A percentile compares a stretch with the other conserved stretches of the same genome.
phyloP scores from a whole-genome alignment of 371 early-diverging fungal species.

The Mucor lusitanicus region DNA sequence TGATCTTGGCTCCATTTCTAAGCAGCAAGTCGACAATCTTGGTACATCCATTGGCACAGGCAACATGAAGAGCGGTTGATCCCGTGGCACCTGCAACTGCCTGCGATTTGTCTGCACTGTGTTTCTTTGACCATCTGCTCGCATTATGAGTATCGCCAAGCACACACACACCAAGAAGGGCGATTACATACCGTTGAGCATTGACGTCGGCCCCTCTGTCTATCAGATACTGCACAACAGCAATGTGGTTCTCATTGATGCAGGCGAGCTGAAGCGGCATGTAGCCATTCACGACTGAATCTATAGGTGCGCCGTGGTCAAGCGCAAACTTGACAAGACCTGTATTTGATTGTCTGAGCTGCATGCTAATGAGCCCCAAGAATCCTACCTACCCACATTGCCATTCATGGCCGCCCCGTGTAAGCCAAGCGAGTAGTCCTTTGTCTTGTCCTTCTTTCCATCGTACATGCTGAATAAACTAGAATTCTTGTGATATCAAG shows the following conservation, averaged over 20 bases:
- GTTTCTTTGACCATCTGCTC: constrained; percentile 38
- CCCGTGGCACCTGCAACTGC: constrained; percentile 50
- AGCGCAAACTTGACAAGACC: constrained; percentile 73
- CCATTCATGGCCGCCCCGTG: constrained; percentile 67
- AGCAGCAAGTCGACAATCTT: constrained; percentile 63
- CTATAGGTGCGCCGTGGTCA: constrained; percentile 71
- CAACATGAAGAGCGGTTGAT: constrained; percentile 76
- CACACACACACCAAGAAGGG: background rate
- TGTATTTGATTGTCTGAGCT: constrained; percentile 13
- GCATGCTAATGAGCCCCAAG: background rate
- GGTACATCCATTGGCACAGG: constrained; percentile 70
- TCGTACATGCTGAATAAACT: constrained; percentile 14
- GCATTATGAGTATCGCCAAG: background rate
- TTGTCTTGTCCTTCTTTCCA: constrained; percentile 35
- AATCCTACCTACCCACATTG: constrained; percentile 56
- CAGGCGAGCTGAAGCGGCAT: constrained; percentile 74
- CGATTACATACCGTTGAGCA: constrained; percentile 48
- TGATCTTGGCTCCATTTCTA: constrained; percentile 58
- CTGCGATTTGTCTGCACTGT: constrained; percentile 29
- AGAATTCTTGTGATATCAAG: background rate
- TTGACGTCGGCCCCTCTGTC: constrained; percentile 76
- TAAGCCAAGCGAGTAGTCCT: constrained; percentile 51
- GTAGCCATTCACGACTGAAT: constrained; percentile 69
- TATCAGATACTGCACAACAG: constrained; percentile 69
- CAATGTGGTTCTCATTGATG: constrained; percentile 62